Base-by-base conservation (phyloP, 257 asterid genomes). In the Capsicum baccatum region DNA sequence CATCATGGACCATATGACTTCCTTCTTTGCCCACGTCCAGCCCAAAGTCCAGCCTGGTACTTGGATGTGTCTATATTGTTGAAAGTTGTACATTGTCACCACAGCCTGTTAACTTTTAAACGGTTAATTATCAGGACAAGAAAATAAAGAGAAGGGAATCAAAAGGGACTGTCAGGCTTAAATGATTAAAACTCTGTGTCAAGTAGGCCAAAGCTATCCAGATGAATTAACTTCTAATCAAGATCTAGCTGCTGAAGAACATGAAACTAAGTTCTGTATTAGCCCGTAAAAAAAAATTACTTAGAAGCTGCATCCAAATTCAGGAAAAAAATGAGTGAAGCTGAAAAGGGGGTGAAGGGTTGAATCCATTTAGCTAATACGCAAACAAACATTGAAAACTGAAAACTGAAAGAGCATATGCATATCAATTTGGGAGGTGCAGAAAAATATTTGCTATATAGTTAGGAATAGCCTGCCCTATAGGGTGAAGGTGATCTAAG, bases 11-110 rank as follows among this genome's bases (percentile, higher is more conserved):
- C 99, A 95, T 62, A 95, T 95, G 79, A 95, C 99, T 90, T 95
- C 97, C 79, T 95, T 93, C 85, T 94, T 92, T 2, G 98, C 97
- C 99, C 99, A 96, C 1, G 91, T 92, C 99, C 99, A 96, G 3
- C 98, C 98, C 91, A 94, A 80, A 15, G 94, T 89, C 99, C 99
- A 96, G 2, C 99, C 99, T 3, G 99, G 97, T 5, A 93, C 97
- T 89, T 91, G 94, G 83, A 96, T 96, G 80, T 96, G 99, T 35
- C 99, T 92, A 82, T 93, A 94, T 88, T 94, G 93, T 89, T 96
- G 98, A 92, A 93, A 96, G 89, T 96, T 96, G 92, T 85, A 93
- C 86, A 96, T 93, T 0, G 98, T 96, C 48, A 93, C 98, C 11
- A 91, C 92, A 81, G 98, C 98, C 91, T 90, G 85, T 54, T 21